Conservation (phyloP, 257 asterid species). For the Solanum pennellii region DNA sequence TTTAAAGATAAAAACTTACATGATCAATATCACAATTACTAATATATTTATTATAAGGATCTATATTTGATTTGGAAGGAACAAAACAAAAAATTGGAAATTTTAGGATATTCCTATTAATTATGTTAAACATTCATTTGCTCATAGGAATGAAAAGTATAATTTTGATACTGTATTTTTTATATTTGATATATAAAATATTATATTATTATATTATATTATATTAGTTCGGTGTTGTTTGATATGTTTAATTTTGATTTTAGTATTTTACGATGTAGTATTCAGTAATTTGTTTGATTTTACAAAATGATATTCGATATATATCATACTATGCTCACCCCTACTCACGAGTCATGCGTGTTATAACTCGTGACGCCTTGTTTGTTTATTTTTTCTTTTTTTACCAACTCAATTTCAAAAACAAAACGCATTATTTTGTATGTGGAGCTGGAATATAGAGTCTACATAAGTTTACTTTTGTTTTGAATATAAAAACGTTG, state of each 20-base stretch:
- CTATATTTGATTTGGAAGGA: background rate
- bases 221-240: accelerated
- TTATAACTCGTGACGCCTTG: background rate
- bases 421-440: no score
- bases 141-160: background rate
- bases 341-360: background rate
- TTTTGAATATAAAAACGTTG: background rate
- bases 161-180: background rate
- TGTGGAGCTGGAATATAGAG: background rate
- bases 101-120: background rate
- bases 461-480: background rate
- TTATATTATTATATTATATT: no score
- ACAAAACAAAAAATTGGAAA: background rate
- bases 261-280: no score
- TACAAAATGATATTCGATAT: no score
- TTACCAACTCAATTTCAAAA: background rate
- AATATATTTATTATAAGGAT: background rate
- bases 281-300: no score
- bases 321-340: background rate
- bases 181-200: no score
- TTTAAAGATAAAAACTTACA: background rate
- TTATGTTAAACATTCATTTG: background rate
- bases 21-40: no score
- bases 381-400: no score
- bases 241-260: no score